These are phyloP conservation scores for Volvox reticuliferus DNA, from an alignment of 139 green algal genomes.

Conservation along the genomic window DNA sequence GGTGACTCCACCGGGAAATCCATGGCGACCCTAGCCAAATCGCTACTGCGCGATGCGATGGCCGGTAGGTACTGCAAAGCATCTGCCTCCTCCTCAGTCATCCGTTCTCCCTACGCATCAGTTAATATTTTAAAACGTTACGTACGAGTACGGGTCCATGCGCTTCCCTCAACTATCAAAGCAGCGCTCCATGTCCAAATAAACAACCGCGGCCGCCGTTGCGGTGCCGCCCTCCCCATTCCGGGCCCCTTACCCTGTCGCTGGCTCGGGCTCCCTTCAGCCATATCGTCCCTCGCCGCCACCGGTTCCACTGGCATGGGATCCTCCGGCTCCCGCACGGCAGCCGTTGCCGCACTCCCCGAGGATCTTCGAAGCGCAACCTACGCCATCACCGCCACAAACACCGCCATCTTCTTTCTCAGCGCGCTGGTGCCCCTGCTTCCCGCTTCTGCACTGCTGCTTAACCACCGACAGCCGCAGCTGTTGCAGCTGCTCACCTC, in stretches of 20 bases:
- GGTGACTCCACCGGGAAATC: neutral
- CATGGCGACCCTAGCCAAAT: neutral
- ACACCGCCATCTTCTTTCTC: neutral
- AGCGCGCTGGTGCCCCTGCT: slow-evolving; percentile 41
- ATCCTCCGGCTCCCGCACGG: neutral
- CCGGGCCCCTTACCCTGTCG: neutral
- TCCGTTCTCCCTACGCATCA: too few relatives aligned
- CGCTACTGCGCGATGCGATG: neutral
- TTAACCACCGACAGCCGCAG: slow-evolving; percentile 31
- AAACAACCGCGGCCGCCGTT: neutral
- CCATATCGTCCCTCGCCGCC: neutral
- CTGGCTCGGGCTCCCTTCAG: neutral
- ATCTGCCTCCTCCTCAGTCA: neutral
- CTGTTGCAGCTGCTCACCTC: slow-evolving; percentile 48
- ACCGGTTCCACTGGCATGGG: neutral
- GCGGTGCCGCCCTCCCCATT: too few relatives aligned
- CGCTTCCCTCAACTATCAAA: too few relatives aligned
- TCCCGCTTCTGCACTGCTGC: slow-evolving; percentile 7
- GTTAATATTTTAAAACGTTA: too few relatives aligned
- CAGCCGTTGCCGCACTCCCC: neutral
- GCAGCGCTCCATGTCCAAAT: too few relatives aligned
- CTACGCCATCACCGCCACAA: slow-evolving; percentile 29
- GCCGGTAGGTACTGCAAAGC: neutral
- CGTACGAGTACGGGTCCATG: too few relatives aligned
- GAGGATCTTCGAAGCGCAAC: slow-evolving; percentile 38